phyloP scores from a whole-genome alignment of 2,329 filamentous ascomycete species.

The Simplicillium aogashimaense region DNA sequence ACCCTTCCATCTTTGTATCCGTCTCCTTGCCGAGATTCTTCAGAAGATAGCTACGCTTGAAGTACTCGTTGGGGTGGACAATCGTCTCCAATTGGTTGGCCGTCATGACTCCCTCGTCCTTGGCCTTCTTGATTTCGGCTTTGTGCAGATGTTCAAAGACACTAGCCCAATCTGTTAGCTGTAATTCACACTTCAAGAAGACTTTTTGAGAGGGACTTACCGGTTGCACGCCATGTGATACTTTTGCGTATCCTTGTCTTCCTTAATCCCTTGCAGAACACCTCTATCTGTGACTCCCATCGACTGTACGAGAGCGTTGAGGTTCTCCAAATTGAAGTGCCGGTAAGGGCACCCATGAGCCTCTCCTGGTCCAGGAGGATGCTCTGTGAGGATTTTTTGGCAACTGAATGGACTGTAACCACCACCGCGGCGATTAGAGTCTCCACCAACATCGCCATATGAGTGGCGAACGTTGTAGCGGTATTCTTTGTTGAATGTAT shows the following conservation, averaged over 20 bases:
- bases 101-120: constrained; percentile 63
- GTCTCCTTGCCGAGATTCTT: constrained; percentile 60
- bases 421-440: constrained; percentile 73
- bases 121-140: constrained; percentile 64
- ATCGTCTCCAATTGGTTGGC: constrained; percentile 83
- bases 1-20: constrained; percentile 49
- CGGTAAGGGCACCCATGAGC: constrained; percentile 94
- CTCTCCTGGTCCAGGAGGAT: constrained; percentile 77
- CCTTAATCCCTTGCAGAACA: constrained; percentile 69
- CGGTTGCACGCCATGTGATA: constrained; percentile 95
- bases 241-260: constrained; percentile 80
- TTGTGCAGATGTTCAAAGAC: constrained; percentile 89
- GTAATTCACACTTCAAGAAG: neutral
- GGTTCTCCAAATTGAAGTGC: constrained; percentile 82
- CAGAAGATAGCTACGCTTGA: constrained; percentile 84
- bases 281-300: constrained; percentile 72
- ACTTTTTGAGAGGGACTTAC: constrained; percentile 26
- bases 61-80: constrained; percentile 95
- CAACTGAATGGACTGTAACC: constrained; percentile 90
- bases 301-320: constrained; percentile 63
- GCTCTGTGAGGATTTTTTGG: constrained; percentile 88
- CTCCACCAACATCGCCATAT: constrained; percentile 92
- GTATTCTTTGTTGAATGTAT: constrained; percentile 96
- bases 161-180: constrained; percentile 22
- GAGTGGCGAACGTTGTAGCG: constrained; percentile 91